phyloP scores from a whole-genome alignment of 75 land plant genomes.

The Pseudotsuga menziesii region DNA sequence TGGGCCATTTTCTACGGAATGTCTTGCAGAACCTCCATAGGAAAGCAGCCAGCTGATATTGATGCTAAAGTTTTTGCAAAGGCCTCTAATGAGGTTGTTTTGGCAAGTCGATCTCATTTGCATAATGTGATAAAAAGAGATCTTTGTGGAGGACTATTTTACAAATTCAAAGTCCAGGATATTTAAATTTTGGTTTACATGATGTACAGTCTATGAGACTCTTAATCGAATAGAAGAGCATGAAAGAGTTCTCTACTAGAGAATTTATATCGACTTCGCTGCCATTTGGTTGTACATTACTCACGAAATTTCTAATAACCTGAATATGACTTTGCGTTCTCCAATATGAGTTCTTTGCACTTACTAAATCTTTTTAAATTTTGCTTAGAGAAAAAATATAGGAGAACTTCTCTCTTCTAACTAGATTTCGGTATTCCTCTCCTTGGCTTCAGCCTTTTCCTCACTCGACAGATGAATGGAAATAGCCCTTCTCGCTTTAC shows the following conservation, averaged over 20 bases:
- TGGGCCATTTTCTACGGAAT: background rate
- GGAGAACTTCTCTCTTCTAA: no score
- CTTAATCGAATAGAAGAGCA: background rate
- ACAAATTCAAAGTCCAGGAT: background rate
- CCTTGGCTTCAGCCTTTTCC: no score
- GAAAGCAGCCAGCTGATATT: background rate
- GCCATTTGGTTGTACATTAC: background rate
- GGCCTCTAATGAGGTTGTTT: conserved; percentile 7
- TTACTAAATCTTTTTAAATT: no score
- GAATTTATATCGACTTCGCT: background rate
- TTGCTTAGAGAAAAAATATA: no score
- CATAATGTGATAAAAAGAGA: background rate
- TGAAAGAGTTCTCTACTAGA: background rate
- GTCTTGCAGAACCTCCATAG: background rate
- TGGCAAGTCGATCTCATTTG: background rate
- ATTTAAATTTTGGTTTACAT: conserved; percentile 5
- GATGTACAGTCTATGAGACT: conserved; percentile 5
- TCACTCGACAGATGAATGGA: no score
- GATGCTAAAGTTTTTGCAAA: background rate
- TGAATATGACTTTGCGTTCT: background rate
- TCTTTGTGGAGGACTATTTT: background rate
- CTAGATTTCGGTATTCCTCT: no score
- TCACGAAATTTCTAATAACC: background rate
- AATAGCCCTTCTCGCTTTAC: no score
- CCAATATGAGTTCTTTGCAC: background rate